Evolutionary conservation across 208 protist genomes (phyloP).

Genomic region (Acanthamoeba royreba): DNA sequence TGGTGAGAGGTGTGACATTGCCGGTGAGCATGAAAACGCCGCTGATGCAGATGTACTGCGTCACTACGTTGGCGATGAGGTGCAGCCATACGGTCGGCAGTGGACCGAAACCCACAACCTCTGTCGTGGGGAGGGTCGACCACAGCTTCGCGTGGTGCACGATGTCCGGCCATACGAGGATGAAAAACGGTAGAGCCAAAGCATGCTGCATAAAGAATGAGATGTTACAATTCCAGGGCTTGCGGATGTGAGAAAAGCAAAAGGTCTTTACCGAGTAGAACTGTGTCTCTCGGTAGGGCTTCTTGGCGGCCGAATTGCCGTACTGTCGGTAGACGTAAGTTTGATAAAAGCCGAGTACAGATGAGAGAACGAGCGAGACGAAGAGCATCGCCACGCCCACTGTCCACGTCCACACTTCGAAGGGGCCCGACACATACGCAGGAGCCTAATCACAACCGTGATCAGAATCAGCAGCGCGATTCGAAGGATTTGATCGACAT

Average conservation of each 20-base stretch:
- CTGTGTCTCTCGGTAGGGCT: not conserved
- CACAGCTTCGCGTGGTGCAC: not conserved
- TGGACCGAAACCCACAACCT: not conserved
- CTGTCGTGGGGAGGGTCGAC: not conserved
- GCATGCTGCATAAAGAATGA: not conserved
- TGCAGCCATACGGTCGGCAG: slow-evolving; percentile 21
- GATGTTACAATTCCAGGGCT: not conserved
- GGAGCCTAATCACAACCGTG: not conserved
- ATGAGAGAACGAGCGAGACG: slow-evolving; percentile 18
- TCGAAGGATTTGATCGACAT: not conserved
- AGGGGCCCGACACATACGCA: not conserved
- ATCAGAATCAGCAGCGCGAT: not conserved
- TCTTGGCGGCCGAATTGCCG: not conserved
- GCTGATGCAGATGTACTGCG: slow-evolving; percentile 48
- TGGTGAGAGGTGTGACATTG: not conserved
- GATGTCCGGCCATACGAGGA: not conserved
- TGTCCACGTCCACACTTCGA: not conserved
- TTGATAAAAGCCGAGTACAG: slow-evolving; percentile 21
- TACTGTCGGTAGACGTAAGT: not conserved
- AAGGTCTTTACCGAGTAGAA: not conserved
- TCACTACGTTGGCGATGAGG: not conserved
- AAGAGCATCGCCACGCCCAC: slow-evolving; percentile 28
- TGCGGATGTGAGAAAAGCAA: not conserved
- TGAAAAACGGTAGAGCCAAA: not conserved
- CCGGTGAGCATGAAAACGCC: slow-evolving; percentile 44